phyloP scores from a whole-genome alignment of 2,329 filamentous ascomycete genomes.

The Pseudopithomyces chartarum region DNA sequence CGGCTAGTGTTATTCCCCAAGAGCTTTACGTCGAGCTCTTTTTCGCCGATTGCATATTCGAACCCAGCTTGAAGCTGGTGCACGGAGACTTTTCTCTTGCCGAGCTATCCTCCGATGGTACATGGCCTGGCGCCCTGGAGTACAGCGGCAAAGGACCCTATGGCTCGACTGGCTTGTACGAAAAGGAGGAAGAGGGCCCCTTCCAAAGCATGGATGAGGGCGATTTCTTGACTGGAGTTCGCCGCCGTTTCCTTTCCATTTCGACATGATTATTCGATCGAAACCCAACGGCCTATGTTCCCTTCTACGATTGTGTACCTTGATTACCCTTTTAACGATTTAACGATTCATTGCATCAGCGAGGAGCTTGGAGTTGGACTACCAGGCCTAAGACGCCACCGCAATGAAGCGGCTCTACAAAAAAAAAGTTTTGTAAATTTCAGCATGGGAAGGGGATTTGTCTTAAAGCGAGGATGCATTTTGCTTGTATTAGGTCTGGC shows the following conservation, averaged over 20 bases:
- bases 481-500: background rate
- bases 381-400: conserved; percentile 34
- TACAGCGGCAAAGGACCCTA: conserved; percentile 55
- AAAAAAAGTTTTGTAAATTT: conserved; percentile 18
- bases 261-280: conserved; percentile 36
- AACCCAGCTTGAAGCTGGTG: conserved; percentile 51
- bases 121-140: conserved; percentile 46
- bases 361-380: conserved; percentile 40
- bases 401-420: conserved; percentile 21
- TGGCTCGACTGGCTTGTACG: conserved; percentile 55
- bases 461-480: background rate
- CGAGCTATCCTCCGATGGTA: conserved; percentile 45
- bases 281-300: conserved; percentile 19
- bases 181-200: conserved; percentile 52
- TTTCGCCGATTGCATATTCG: conserved; percentile 58
- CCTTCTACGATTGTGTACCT: conserved; percentile 27
- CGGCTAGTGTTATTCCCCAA: conserved; percentile 41
- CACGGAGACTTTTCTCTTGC: conserved; percentile 56
- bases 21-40: conserved; percentile 56
- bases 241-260: conserved; percentile 43
- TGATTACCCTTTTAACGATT: conserved; percentile 25
- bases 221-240: conserved; percentile 46
- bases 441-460: background rate
- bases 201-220: conserved; percentile 47
- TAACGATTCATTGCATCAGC: conserved; percentile 37